Conservation (phyloP, 2,329 filamentous ascomycete species). For the Grosmannia serpens region DNA sequence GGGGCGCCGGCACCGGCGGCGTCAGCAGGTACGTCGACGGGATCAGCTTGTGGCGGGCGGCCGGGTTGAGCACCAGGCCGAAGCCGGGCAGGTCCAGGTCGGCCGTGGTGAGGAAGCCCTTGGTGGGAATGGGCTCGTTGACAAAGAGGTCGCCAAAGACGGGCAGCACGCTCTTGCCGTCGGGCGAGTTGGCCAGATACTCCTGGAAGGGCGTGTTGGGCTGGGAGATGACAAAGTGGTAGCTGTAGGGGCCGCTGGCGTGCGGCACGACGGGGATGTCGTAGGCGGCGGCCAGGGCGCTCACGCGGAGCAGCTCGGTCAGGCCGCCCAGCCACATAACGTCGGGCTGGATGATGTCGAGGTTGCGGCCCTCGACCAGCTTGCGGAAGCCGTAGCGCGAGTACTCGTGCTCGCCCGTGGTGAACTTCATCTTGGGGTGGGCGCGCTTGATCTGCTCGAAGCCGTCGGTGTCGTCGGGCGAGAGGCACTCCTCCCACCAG, state of each 20-base stretch:
- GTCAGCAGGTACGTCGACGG: conserved; percentile 63
- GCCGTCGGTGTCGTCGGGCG: conserved; percentile 84
- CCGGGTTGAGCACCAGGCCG: conserved; percentile 75
- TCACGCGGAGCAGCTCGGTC: conserved; percentile 83
- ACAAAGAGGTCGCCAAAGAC: conserved; percentile 87
- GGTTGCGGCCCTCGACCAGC: conserved; percentile 78
- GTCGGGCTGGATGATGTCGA: conserved; percentile 91
- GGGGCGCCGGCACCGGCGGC: conserved; percentile 43
- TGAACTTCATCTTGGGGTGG: conserved; percentile 85
- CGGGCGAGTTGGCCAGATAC: conserved; percentile 85
- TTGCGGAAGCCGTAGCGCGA: conserved; percentile 91
- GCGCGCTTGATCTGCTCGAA: conserved; percentile 84
- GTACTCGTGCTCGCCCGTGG: conserved; percentile 92
- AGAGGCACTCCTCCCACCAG: conserved; percentile 95
- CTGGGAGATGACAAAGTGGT: conserved; percentile 92
- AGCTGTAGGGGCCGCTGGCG: conserved; percentile 86
- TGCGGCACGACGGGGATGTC: conserved; percentile 94
- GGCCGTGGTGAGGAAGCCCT: conserved; percentile 69
- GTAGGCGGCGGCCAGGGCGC: conserved; percentile 82
- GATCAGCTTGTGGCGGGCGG: conserved; percentile 58
- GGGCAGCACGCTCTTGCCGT: conserved; percentile 79
- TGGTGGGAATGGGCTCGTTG: conserved; percentile 78
- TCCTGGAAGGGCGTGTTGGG: conserved; percentile 92
- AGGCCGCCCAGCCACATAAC: conserved; percentile 96
- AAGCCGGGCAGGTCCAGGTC: conserved; percentile 85